Percentiles rank a stretch among this genome's conserved stretches.
phyloP scores from a whole-genome alignment of 768 basidiomycete genomes.

The Termitomyces titanicus region DNA sequence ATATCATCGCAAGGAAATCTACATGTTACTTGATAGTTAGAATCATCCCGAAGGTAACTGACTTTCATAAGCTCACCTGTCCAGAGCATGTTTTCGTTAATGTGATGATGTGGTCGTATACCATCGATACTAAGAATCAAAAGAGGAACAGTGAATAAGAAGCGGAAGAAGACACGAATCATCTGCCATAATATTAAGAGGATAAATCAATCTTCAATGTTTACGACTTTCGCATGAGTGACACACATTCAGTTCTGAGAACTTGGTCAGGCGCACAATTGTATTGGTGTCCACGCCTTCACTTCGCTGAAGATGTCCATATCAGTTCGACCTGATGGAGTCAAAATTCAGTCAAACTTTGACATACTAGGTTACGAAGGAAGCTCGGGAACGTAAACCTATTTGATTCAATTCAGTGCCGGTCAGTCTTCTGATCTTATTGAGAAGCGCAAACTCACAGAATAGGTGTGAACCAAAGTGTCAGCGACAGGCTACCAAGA shows the following conservation, averaged over 20 bases:
- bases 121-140: conserved; percentile 71
- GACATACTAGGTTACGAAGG: conserved; percentile 52
- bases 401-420: conserved; percentile 35
- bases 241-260: conserved; percentile 79
- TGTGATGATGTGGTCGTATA: conserved; percentile 50
- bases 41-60: neutral
- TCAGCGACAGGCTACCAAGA: conserved; percentile 64
- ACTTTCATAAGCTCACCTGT: conserved; percentile 34
- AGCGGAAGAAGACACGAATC: conserved; percentile 70
- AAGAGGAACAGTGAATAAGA: conserved; percentile 64
- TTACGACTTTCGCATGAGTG: neutral
- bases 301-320: conserved; percentile 35
- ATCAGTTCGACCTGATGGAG: neutral
- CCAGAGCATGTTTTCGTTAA: conserved; percentile 60
- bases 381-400: conserved; percentile 71
- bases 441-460: conserved; percentile 38
- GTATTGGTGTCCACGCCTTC: conserved; percentile 64
- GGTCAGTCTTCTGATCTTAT: conserved; percentile 11
- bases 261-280: conserved; percentile 71
- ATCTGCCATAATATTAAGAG: conserved; percentile 40
- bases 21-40: conserved; percentile 4
- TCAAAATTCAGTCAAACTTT: neutral
- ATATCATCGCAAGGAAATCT: conserved; percentile 60
- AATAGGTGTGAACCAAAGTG: conserved; percentile 71
- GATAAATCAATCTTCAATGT: neutral